These are phyloP conservation scores for Crepidotus variabilis DNA, from an alignment of 768 basidiomycete genomes.

Conservation along the genomic window DNA sequence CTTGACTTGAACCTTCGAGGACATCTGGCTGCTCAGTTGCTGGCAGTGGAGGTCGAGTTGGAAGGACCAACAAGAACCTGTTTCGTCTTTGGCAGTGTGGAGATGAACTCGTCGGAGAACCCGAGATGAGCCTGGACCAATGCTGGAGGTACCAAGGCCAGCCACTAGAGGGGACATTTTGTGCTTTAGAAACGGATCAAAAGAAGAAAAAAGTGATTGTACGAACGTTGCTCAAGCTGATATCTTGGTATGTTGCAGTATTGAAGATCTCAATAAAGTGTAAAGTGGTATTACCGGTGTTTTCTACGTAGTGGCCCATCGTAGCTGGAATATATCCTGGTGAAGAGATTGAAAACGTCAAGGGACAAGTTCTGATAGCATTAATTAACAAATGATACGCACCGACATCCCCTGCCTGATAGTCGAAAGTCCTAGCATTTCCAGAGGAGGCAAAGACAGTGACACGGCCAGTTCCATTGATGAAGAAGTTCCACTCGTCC, in stretches of 20 bases:
- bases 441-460: constrained; percentile 54
- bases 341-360: too few relatives aligned
- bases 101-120: constrained; percentile 46
- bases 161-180: constrained; percentile 37
- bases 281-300: constrained; percentile 57
- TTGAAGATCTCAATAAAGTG: constrained; percentile 61
- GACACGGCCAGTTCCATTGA: constrained; percentile 52
- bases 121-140: constrained; percentile 59
- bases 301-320: constrained; percentile 68
- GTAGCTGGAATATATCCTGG: constrained; percentile 54
- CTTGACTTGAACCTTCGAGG: too few relatives aligned
- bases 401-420: constrained; percentile 46
- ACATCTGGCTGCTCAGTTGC: background rate
- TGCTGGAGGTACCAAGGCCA: constrained; percentile 52
- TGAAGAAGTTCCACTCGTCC: constrained; percentile 62
- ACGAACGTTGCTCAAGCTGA: constrained; percentile 38
- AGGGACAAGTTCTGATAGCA: too few relatives aligned
- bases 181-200: background rate
- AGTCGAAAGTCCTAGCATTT: constrained; percentile 59
- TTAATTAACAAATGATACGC: too few relatives aligned
- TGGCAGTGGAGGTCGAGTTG: background rate
- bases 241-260: constrained; percentile 48
- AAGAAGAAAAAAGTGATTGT: background rate
- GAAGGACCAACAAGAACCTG: constrained; percentile 20
- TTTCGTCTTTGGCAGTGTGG: constrained; percentile 47